Base-by-base conservation (phyloP, 768 basidiomycete species). In the Hericium erinaceus region DNA sequence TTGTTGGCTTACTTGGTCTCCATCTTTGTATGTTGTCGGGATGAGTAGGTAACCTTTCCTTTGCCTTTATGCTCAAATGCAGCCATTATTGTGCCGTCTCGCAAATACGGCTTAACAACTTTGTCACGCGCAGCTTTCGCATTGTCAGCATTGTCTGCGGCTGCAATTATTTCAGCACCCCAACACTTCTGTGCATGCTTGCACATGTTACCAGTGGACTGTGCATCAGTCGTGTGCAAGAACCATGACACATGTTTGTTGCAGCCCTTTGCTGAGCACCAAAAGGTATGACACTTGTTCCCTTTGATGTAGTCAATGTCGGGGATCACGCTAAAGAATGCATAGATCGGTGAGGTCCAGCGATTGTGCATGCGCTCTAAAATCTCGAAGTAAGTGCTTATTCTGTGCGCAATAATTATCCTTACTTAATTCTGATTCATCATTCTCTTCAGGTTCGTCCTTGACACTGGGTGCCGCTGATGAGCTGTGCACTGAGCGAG, bases 11-110 rank as follows among this genome's bases (percentile, higher is more conserved):
- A 69, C 69, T 61, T 59, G 20, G 62, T 64, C 57, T 72, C 63
- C 0, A 57, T 50, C 48, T 61, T 60, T 1, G 67, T 69, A 28
- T 67, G 67, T 56, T 62, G 67, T 38, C 55, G 26, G 57, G 69
- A 66, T 0, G 68, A 71, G 62, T 70, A 75, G 0, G 64, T 68
- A 0, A 71, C 63, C n/a, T 68, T 67, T 1, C 67, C 67, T 52
- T 69, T 69, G 0, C 66, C 67, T 9, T 62, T 66, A 0, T 60
- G 20, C 26, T 68, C 64, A 55, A 74, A 73, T 4, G 57, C 58
- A 0, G 65, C 52, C 0, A 66, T 70, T 7, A 73, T 71, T 1
- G 54, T 3, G 3, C 50, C 28, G 18, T 51, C 28, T 22, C 50
- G 28, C 50, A 51, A 18, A 5, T 20, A 46, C n/a, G 16, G 16